Percentiles rank a stretch among this genome's conserved stretches.
These are phyloP conservation scores for Petunia hybrid DNA, from an alignment of 305 asterid species.

Conservation along the genomic window DNA sequence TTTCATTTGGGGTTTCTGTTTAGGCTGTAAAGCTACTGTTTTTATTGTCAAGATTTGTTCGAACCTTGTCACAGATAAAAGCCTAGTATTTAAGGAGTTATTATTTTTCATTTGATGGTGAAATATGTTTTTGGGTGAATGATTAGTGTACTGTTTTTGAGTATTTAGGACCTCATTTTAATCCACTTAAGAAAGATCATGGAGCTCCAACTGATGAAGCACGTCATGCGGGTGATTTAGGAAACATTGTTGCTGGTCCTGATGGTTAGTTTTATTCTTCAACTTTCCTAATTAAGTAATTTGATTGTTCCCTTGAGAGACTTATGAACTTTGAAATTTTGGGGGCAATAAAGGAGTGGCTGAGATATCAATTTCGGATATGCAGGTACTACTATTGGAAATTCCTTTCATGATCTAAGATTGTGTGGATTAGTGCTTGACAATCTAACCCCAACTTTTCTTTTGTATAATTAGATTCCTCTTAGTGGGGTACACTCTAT, in stretches of 20 bases:
- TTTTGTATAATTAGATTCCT: conserved; percentile 58
- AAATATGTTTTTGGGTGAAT: conserved; percentile 19
- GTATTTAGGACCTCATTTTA: conserved; percentile 83
- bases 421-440: neutral
- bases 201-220: conserved; percentile 80
- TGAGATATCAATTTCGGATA: conserved; percentile 64
- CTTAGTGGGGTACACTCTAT: conserved; percentile 77
- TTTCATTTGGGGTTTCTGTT: neutral
- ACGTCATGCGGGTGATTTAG: conserved; percentile 90
- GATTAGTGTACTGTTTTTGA: neutral
- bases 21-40: neutral
- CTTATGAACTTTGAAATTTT: conserved; percentile 16
- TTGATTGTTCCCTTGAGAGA: conserved; percentile 23
- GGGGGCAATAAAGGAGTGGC: conserved; percentile 70
- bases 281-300: neutral
- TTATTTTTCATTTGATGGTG: neutral
- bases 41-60: neutral
- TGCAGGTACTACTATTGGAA: conserved; percentile 51
- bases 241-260: conserved; percentile 72
- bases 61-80: no score
- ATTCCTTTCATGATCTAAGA: neutral
- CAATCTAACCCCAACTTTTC: neutral
- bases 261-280: conserved; percentile 51
- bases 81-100: no score
- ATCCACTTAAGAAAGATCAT: conserved; percentile 78